phyloP scores from a whole-genome alignment of 495 filamentous ascomycete genomes.

The Letharia lupina region DNA sequence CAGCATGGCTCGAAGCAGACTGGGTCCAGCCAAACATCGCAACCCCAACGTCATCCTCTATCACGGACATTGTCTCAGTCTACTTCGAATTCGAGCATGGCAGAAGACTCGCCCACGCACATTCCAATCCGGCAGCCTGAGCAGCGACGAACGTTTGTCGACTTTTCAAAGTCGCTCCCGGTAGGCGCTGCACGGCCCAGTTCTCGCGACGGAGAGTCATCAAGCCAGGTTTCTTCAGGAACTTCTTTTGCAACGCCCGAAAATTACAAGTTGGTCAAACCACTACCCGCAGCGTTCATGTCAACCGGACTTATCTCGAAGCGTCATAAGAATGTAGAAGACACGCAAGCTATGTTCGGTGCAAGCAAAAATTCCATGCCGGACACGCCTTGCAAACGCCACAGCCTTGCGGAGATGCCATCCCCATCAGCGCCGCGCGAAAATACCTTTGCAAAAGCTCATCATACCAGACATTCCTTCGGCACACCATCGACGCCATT shows the following conservation, averaged over 20 bases:
- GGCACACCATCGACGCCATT: constrained; percentile 55
- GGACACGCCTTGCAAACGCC: constrained; percentile 92
- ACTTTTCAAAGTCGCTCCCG: constrained; percentile 77
- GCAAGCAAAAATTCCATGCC: constrained; percentile 57
- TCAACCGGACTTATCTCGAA: constrained; percentile 94
- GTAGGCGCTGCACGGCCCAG: constrained; percentile 51
- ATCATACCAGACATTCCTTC: constrained; percentile 55
- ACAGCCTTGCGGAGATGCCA: constrained; percentile 54
- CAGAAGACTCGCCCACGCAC: constrained; percentile 67
- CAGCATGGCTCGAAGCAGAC: constrained; percentile 21
- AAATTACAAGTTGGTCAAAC: constrained; percentile 74
- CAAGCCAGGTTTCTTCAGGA: constrained; percentile 39
- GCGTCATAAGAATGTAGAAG: constrained; percentile 53
- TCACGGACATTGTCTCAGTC: constrained; percentile 78
- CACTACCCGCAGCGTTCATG: constrained; percentile 78
- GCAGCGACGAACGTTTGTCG: constrained; percentile 44
- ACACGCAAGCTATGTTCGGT: constrained; percentile 35
- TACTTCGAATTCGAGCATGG: constrained; percentile 68
- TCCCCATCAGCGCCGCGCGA: constrained; percentile 48
- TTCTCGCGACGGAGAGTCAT: constrained; percentile 27
- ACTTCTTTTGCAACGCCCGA: constrained; percentile 71
- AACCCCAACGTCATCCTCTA: constrained; percentile 65
- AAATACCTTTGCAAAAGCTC: constrained; percentile 45
- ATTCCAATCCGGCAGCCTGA: constrained; percentile 48
- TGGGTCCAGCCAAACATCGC: constrained; percentile 30